Evolutionary conservation across 108 stramenopile genomes (phyloP).

Genomic region (Aurantiochytrium sp.): DNA sequence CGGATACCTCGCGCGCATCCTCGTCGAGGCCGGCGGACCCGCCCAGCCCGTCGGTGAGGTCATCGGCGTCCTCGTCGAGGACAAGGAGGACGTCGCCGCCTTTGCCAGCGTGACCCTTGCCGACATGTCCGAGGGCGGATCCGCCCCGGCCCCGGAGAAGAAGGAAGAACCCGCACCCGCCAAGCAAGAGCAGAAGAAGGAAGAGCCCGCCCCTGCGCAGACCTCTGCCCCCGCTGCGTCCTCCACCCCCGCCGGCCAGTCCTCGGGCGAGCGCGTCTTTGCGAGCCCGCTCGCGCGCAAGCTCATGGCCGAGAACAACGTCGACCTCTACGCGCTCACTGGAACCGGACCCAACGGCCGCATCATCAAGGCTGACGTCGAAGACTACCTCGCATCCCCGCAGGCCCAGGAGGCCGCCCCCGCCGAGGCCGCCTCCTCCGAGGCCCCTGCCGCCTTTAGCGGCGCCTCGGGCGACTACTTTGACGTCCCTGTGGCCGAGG

Average conservation of each 20-base stretch:
- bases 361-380: conserved; percentile 85
- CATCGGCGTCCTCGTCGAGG: conserved; percentile 14
- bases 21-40: neutral
- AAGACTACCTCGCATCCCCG: conserved; percentile 54
- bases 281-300: conserved; percentile 81
- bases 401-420: conserved; percentile 24
- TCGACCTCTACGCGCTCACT: conserved; percentile 56
- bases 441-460: conserved; percentile 24
- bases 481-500: conserved; percentile 56
- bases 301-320: conserved; percentile 70
- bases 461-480: conserved; percentile 44
- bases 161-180: neutral
- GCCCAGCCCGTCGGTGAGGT: neutral
- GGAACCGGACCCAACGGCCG: conserved; percentile 85
- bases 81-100: conserved; percentile 23
- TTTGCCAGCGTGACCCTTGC: neutral
- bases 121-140: neutral
- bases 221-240: conserved; percentile 18
- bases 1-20: conserved; percentile 71
- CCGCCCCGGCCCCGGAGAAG: neutral
- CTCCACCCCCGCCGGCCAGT: conserved; percentile 19
- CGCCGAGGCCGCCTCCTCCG: conserved; percentile 19
- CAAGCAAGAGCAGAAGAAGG: neutral
- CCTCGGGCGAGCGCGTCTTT: conserved; percentile 59
- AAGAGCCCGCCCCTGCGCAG: neutral